phyloP scores from a whole-genome alignment of 306 rosid genomes.

The Vigna trinervia region DNA sequence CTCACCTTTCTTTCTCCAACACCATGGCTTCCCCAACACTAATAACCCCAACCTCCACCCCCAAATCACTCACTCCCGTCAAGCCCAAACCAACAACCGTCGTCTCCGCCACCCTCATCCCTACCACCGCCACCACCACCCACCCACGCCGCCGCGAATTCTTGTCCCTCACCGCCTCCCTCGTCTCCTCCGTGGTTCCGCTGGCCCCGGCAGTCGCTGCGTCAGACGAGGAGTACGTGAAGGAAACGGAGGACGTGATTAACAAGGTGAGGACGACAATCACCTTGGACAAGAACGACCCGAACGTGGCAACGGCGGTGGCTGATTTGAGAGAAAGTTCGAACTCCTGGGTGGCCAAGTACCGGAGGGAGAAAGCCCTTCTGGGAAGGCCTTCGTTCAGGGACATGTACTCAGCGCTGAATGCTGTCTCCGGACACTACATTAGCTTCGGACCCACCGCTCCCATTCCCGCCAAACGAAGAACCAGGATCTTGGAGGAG shows the following conservation, averaged over 20 bases:
- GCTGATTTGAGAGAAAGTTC: slow-evolving; percentile 82
- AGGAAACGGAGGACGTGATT: slow-evolving; percentile 80
- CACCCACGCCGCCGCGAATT: slow-evolving; percentile 73
- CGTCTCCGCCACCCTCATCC: slow-evolving; percentile 14
- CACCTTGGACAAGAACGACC: slow-evolving; percentile 75
- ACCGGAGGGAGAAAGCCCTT: slow-evolving; percentile 79
- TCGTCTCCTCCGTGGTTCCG: slow-evolving; percentile 52
- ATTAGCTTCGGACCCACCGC: slow-evolving; percentile 95
- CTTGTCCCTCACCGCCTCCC: slow-evolving; percentile 58
- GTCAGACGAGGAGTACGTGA: slow-evolving; percentile 80
- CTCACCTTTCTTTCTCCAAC: background rate
- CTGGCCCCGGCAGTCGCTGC: slow-evolving; percentile 62
- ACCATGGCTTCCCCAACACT: slow-evolving; percentile 86
- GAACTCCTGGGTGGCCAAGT: slow-evolving; percentile 94
- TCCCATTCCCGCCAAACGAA: slow-evolving; percentile 88
- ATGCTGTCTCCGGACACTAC: slow-evolving; percentile 92
- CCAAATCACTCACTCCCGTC: slow-evolving; percentile 61
- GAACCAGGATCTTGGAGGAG: slow-evolving; percentile 85
- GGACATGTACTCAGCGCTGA: slow-evolving; percentile 89
- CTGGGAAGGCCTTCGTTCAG: slow-evolving; percentile 83
- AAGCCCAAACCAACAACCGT: slow-evolving; percentile 51
- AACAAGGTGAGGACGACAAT: slow-evolving; percentile 76
- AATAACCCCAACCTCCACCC: slow-evolving; percentile 84
- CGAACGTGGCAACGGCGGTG: slow-evolving; percentile 75
- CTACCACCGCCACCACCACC: slow-evolving; percentile 1